Evolutionary conservation across 495 filamentous ascomycete species (phyloP).

Genomic region (Penicillium psychrofluorescens): DNA sequence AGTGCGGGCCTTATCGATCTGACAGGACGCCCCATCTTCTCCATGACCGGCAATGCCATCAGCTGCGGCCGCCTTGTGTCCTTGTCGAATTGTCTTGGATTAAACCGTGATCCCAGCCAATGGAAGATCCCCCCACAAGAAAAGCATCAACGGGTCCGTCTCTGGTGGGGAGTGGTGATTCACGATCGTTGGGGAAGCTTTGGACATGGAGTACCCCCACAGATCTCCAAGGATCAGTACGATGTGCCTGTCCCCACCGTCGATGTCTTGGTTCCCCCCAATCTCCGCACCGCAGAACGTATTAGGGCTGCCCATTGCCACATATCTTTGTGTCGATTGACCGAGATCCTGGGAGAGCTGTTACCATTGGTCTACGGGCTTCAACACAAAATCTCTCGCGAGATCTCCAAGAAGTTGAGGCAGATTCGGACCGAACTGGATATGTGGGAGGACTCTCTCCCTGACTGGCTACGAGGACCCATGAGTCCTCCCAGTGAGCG

Average conservation of each 20-base stretch:
- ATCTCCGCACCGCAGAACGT: constrained; percentile 31
- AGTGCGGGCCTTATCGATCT: constrained; percentile 42
- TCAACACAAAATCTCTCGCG: constrained; percentile 31
- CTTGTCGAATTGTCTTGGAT: constrained; percentile 43
- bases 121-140: constrained; percentile 44
- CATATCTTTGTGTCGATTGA: constrained; percentile 43
- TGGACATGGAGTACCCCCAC: constrained; percentile 44
- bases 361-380: constrained; percentile 44
- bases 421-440: constrained; percentile 41
- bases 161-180: constrained; percentile 50
- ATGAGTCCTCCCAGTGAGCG: constrained; percentile 20
- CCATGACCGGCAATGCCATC: constrained; percentile 46
- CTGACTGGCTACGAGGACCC: constrained; percentile 33
- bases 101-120: constrained; percentile 41
- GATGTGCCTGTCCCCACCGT: constrained; percentile 46
- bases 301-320: constrained; percentile 42
- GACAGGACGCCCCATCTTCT: constrained; percentile 43
- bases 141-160: constrained; percentile 38
- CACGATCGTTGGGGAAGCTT: constrained; percentile 51
- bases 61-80: constrained; percentile 43
- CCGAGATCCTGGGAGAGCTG: constrained; percentile 45
- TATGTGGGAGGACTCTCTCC: constrained; percentile 39
- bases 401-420: constrained; percentile 33
- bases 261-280: constrained; percentile 27
- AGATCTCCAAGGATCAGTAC: constrained; percentile 43